These are phyloP conservation scores for Diaporthe longicolla DNA, from an alignment of 2,329 filamentous ascomycete species.

Conservation along the genomic window DNA sequence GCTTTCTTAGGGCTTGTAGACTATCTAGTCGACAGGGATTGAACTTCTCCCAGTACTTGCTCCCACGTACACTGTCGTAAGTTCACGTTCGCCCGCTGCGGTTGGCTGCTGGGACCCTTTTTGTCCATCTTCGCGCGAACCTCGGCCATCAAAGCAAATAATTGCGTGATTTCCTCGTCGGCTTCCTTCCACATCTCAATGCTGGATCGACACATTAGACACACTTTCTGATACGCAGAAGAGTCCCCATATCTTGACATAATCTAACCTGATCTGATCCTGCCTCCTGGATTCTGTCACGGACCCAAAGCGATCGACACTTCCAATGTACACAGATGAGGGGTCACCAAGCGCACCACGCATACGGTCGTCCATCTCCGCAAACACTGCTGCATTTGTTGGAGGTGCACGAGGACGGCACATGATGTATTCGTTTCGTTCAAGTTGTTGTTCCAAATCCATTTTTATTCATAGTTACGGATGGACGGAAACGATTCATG, in stretches of 20 bases:
- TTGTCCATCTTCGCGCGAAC: constrained; percentile 18
- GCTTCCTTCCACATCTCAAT: constrained; percentile 18
- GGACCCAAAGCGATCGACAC: constrained; percentile 28
- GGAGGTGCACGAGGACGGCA: constrained; percentile 17
- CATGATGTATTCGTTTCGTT: constrained; percentile 11
- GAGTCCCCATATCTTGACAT: too few species aligned
- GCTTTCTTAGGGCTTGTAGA: constrained; percentile 31
- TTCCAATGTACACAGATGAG: constrained; percentile 16
- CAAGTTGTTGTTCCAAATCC: neutral
- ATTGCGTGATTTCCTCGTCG: neutral
- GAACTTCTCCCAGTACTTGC: constrained; percentile 39
- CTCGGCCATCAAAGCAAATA: constrained; percentile 8
- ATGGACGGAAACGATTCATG: neutral
- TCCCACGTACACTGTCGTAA: constrained; percentile 26
- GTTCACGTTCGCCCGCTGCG: neutral
- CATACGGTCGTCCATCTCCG: constrained; percentile 4
- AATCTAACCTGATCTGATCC: constrained; percentile 13
- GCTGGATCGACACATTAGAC: neutral
- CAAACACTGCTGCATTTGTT: constrained; percentile 29
- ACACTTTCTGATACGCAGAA: neutral
- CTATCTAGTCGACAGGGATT: constrained; percentile 12
- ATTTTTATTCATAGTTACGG: neutral
- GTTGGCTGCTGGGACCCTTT: neutral
- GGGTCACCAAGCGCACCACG: neutral
- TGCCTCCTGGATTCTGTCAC: constrained; percentile 10